Conservation (phyloP, 1,284 basidiomycete species). For the Trichosporon sp. region DNA sequence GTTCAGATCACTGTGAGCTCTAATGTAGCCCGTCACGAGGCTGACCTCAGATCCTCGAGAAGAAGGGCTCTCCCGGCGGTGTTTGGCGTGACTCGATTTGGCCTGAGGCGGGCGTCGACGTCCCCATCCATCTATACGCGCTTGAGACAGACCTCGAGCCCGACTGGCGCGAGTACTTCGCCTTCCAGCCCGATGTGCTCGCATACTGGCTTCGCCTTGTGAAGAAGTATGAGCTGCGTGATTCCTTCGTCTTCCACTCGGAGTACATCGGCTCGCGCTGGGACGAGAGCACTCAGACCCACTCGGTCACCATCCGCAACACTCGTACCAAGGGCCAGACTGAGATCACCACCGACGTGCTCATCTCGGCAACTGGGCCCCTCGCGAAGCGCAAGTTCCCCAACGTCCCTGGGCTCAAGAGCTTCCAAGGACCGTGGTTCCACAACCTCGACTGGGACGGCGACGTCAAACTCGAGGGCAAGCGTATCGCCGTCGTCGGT, state of each 20-base stretch:
- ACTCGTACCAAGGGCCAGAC: conserved; percentile 1
- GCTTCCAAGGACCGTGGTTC: conserved; percentile 38
- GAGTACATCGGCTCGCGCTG: conserved; percentile 24
- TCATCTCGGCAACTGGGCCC: conserved; percentile 29
- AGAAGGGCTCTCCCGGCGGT: conserved; percentile 18
- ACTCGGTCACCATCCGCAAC: conserved; percentile 17
- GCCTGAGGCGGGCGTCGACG: conserved; percentile 25
- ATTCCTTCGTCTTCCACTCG: conserved; percentile 18
- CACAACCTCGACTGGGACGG: conserved; percentile 40
- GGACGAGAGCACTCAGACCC: conserved; percentile 15
- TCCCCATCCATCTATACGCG: conserved; percentile 26
- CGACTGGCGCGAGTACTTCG: conserved; percentile 13
- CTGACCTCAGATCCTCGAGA: conserved; percentile 20
- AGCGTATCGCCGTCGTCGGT: conserved; percentile 3
- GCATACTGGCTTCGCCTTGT: conserved; percentile 23
- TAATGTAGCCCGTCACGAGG: no score
- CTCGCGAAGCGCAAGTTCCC: conserved; percentile 32
- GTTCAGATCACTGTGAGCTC: conserved; percentile 15
- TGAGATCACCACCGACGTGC: conserved; percentile 17
- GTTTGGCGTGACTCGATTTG: conserved; percentile 26
- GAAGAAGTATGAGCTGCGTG: conserved; percentile 11
- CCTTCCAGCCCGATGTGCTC: conserved; percentile 15
- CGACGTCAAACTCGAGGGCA: conserved; percentile 7
- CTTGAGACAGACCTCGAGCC: conserved; percentile 23
- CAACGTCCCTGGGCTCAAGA: conserved; percentile 32